phyloP scores from a whole-genome alignment of 148 eudicot species.

The Fallopia convolvulus region DNA sequence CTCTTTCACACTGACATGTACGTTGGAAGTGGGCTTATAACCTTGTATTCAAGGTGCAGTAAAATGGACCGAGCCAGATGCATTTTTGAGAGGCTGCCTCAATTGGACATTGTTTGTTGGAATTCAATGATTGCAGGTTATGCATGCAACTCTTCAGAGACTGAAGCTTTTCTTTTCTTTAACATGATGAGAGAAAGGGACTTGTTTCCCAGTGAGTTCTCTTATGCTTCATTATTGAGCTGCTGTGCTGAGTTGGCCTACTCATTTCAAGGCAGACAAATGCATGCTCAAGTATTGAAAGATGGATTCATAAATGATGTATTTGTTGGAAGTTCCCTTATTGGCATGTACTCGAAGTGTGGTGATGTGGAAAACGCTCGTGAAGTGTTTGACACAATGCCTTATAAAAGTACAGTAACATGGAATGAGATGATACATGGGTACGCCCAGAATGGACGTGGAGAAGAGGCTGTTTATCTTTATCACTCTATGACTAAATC shows the following conservation, averaged over 20 bases:
- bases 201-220: conserved; percentile 45
- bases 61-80: conserved; percentile 37
- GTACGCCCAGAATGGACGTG: conserved; percentile 65
- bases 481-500: conserved; percentile 37
- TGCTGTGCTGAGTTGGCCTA: conserved; percentile 50
- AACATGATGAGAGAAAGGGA: conserved; percentile 41
- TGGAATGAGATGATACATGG: conserved; percentile 86
- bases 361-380: conserved; percentile 51
- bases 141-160: conserved; percentile 32
- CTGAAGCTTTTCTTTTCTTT: conserved; percentile 50
- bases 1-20: conserved; percentile 30
- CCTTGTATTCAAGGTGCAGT: conserved; percentile 52
- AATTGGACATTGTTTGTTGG: conserved; percentile 60
- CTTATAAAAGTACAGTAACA: conserved; percentile 34
- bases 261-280: conserved; percentile 49
- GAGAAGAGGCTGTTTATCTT: conserved; percentile 47
- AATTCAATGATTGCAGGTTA: conserved; percentile 71
- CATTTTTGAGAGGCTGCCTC: conserved; percentile 40
- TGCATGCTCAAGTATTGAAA: conserved; percentile 52
- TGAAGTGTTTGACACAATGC: conserved; percentile 42
- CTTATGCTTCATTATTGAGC: conserved; percentile 52
- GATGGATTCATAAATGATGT: conserved; percentile 42
- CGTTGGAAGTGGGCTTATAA: conserved; percentile 71
- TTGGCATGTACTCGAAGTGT: conserved; percentile 70
- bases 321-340: conserved; percentile 57